phyloP scores from a whole-genome alignment of 768 basidiomycete genomes.

The Collybia sp. region DNA sequence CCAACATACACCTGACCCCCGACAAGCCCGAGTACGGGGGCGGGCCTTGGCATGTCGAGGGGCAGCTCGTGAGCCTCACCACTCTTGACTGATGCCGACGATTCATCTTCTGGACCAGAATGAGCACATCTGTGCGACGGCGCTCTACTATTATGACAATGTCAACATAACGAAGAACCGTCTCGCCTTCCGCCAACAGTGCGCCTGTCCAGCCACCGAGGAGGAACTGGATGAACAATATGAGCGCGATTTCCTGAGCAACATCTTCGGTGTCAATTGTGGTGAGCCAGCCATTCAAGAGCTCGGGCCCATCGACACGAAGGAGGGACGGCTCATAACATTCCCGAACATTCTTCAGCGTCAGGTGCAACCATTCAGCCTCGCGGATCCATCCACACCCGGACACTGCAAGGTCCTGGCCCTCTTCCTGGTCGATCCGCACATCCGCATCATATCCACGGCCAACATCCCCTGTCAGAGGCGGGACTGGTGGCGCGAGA shows the following conservation, averaged over 20 bases:
- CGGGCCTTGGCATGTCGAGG: slow-evolving; percentile 33
- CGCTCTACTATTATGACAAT: slow-evolving; percentile 15
- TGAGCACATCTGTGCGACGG: slow-evolving; percentile 14
- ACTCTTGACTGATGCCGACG: neutral
- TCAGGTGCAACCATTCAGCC: slow-evolving; percentile 6
- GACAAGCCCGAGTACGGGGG: slow-evolving; percentile 27
- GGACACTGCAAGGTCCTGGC: slow-evolving; percentile 12
- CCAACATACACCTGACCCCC: slow-evolving; percentile 16
- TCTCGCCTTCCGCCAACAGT: slow-evolving; percentile 20
- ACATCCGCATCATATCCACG: slow-evolving; percentile 7
- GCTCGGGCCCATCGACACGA: slow-evolving; percentile 6
- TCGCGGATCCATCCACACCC: slow-evolving; percentile 8
- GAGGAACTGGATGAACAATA: slow-evolving; percentile 8
- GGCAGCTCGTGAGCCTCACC: slow-evolving; percentile 6
- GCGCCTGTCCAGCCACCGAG: slow-evolving; percentile 1
- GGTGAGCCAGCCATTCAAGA: slow-evolving; percentile 2
- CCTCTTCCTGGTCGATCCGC: slow-evolving; percentile 14
- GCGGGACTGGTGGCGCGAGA: slow-evolving; percentile 6
- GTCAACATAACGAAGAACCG: slow-evolving; percentile 21
- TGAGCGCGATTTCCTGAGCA: slow-evolving; percentile 9
- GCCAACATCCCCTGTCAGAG: slow-evolving; percentile 9
- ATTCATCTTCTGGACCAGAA: slow-evolving; percentile 3
- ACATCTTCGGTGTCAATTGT: slow-evolving; percentile 7
- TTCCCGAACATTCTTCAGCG: slow-evolving; percentile 13
- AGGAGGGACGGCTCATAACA: slow-evolving; percentile 10